phyloP scores from a whole-genome alignment of 169 alveolate genomes.

The Plasmodium fragile region DNA sequence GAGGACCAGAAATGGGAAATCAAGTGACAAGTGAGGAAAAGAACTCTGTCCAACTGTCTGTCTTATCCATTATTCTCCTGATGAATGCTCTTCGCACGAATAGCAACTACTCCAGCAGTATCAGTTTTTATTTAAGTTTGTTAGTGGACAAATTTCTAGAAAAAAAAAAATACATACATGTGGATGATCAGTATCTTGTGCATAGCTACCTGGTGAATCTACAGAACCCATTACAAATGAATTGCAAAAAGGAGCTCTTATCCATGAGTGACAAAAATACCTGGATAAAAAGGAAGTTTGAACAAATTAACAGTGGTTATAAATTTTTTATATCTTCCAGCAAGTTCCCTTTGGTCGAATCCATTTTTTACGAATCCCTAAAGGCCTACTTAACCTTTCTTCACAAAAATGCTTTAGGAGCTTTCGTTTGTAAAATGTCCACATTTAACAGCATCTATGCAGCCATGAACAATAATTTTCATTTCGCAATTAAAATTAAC shows the following conservation, averaged over 20 bases:
- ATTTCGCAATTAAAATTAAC: constrained; percentile 37
- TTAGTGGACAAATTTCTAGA: constrained; percentile 66
- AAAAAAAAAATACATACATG: constrained; percentile 64
- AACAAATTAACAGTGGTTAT: constrained; percentile 54
- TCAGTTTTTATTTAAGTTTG: constrained; percentile 42
- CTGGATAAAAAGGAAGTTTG: constrained; percentile 13
- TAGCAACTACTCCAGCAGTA: constrained; percentile 14
- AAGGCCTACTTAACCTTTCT: constrained; percentile 32
- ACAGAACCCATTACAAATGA: constrained; percentile 29
- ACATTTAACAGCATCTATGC: constrained; percentile 36
- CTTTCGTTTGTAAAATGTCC: constrained; percentile 60
- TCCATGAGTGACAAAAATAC: constrained; percentile 9
- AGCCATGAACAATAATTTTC: constrained; percentile 5
- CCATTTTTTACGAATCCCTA: constrained; percentile 18
- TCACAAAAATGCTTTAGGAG: constrained; percentile 18
- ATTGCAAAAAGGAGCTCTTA: background rate
- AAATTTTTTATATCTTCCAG: constrained; percentile 33
- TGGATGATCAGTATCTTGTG: constrained; percentile 51
- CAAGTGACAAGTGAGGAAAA: background rate
- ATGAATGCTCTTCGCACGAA: constrained; percentile 22
- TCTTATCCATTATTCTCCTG: constrained; percentile 11
- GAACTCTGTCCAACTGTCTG: background rate
- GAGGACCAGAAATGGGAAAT: background rate
- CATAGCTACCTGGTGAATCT: constrained; percentile 48
- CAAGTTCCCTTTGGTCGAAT: constrained; percentile 18